A percentile compares a stretch with the other conserved stretches of the same genome.
Conservation (phyloP, 768 basidiomycete species). For the Porpolomopsis calyptriformis region DNA sequence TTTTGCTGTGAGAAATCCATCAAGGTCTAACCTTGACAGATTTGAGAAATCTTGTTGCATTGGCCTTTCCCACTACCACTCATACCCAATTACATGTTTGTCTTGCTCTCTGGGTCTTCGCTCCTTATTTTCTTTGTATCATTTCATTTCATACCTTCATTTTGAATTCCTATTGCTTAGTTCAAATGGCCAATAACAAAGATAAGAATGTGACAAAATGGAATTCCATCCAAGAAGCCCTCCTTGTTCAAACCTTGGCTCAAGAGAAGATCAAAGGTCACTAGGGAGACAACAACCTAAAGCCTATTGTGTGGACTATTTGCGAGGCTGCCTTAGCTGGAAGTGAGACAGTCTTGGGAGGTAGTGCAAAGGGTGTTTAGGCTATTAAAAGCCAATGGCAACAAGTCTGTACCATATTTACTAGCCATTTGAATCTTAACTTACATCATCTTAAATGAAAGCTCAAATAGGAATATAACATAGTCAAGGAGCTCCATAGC, state of each 20-base stretch:
- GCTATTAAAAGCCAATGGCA: neutral
- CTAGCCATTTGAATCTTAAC: neutral
- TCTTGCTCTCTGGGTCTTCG: neutral
- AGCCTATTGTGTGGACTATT: neutral
- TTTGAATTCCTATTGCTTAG: too few species aligned
- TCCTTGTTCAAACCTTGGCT: neutral
- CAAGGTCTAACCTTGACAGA: neutral
- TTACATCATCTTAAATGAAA: neutral
- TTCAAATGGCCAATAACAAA: too few species aligned
- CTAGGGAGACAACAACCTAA: conserved; percentile 2
- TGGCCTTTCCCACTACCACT: too few species aligned
- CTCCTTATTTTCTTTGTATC: neutral
- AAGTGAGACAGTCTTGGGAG: neutral
- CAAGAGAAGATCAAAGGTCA: neutral
- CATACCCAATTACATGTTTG: neutral
- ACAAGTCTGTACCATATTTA: neutral
- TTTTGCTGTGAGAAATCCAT: neutral
- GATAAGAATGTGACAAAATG: neutral
- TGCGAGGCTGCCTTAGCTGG: neutral
- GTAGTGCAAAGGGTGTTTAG: neutral
- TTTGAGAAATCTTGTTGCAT: neutral
- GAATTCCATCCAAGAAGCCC: conserved; percentile 1
- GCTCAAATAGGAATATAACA: neutral
- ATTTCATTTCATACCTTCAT: too few species aligned
- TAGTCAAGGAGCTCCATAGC: neutral